These are phyloP conservation scores for Tolypocladium sp. DNA, from an alignment of 2,329 filamentous ascomycete species.

Conservation along the genomic window DNA sequence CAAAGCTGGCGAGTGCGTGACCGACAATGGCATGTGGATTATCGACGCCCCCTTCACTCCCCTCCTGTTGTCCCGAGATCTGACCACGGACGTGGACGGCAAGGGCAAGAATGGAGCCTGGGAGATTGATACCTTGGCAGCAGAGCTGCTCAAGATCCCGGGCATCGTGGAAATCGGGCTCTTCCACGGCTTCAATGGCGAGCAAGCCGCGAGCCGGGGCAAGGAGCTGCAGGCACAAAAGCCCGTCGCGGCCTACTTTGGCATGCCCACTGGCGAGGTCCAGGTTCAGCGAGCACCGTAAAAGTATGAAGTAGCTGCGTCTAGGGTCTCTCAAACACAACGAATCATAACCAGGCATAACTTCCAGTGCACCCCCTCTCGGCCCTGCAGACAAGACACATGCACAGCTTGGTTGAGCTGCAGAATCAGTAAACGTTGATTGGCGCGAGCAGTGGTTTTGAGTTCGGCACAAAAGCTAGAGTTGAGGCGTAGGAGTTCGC, in stretches of 20 bases:
- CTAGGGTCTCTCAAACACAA: background rate
- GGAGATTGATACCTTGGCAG: constrained; percentile 69
- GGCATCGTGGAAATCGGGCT: constrained; percentile 90
- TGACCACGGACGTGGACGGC: constrained; percentile 38
- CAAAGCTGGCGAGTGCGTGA: constrained; percentile 70
- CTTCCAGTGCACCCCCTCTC: background rate
- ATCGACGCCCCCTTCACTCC: constrained; percentile 84
- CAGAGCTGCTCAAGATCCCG: constrained; percentile 67
- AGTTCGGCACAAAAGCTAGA: background rate
- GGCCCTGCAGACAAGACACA: background rate
- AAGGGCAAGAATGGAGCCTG: constrained; percentile 52
- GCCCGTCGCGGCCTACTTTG: constrained; percentile 91
- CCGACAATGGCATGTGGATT: constrained; percentile 59
- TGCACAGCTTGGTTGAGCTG: background rate
- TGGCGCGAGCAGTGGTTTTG: background rate
- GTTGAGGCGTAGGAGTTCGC: background rate
- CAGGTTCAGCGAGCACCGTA: constrained; percentile 17
- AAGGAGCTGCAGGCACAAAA: constrained; percentile 69
- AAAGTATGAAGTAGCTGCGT: background rate
- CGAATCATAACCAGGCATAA: background rate
- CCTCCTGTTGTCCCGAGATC: constrained; percentile 54
- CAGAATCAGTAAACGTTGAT: background rate
- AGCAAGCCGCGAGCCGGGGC: constrained; percentile 44
- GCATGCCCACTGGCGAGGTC: constrained; percentile 68
- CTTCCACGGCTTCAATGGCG: constrained; percentile 75